Evolutionary conservation across 139 green algal species (phyloP).

Genomic region (Marvania coccoides): DNA sequence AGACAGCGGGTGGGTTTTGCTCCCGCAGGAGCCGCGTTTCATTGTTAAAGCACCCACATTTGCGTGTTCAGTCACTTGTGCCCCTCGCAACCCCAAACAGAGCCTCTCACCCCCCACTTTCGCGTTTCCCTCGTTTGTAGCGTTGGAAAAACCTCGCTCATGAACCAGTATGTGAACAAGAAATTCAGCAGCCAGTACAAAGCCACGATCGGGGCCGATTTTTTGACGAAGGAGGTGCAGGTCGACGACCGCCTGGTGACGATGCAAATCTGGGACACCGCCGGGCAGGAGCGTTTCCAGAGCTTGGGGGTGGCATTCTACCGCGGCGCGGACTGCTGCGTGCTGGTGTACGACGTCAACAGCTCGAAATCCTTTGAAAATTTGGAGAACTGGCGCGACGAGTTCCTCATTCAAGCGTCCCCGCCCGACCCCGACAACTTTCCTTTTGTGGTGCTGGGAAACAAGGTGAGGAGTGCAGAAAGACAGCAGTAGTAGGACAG

Average conservation of each 20-base stretch:
- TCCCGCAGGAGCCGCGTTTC: no score
- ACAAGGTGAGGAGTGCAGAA: no score
- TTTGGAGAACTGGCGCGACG: conserved; percentile 96
- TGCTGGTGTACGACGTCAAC: conserved; percentile 98
- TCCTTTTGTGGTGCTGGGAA: conserved; percentile 97
- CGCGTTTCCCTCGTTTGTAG: no score
- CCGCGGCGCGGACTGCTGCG: conserved; percentile 94
- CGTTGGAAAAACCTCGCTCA: conserved; percentile 96
- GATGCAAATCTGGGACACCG: conserved; percentile 99
- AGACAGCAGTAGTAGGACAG: no score
- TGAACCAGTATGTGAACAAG: conserved; percentile 99
- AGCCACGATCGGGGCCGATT: conserved; percentile 97
- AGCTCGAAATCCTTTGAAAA: conserved; percentile 92
- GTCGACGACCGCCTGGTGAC: conserved; percentile 96
- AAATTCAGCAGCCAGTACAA: conserved; percentile 99
- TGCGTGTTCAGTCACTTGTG: no score
- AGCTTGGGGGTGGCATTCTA: conserved; percentile 97
- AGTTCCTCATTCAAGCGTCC: conserved; percentile 93
- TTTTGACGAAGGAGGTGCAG: conserved; percentile 97
- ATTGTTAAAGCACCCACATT: no score
- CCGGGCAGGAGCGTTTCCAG: conserved; percentile 96
- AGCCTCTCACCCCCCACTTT: no score
- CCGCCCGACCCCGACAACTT: conserved; percentile 89
- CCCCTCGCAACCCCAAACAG: no score
- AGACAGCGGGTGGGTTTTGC: conserved; percentile 78